Evolutionary conservation across 129 eudicot genomes (phyloP), one percentile per base, ranked within the genome.

Genomic region (Silybum marianum): DNA sequence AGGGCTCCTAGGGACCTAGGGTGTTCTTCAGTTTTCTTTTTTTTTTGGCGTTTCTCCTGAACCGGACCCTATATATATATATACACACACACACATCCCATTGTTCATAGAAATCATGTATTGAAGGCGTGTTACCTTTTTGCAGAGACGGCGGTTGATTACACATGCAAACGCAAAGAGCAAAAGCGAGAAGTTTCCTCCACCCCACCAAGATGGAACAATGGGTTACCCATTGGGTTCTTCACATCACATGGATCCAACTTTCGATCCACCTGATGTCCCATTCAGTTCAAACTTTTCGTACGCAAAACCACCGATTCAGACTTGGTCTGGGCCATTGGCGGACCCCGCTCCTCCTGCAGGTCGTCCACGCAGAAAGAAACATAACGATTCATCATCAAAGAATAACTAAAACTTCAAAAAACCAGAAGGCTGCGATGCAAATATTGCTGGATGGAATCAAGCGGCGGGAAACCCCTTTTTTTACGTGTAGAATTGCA

Each of bases 241-340:
- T 60, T 92, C 97, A 65, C 97, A 92, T 80, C 92, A 86, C 72
- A 87, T 90, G 77, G 97, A 92, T 76, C 94, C 97, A n/a, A 70
- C 85, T 70, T 69, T 82, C 81, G 88, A 90, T 77, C 94, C 97
- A 14, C 81, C 88, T 0, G 97, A 92, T 77, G 85, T 92, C 77
- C 92, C 97, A 11, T 90, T 77, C 74, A 90, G 92, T 62, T 83
- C 86, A 77, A 94, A 86, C 70, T 94, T 94, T 86, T 81, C 98
- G 18, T 87, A 90, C 6, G 74, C 90, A 34, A 94, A 91, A 84
- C 90, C 85, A 32, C 93, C 97, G 16, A 82, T 91, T 24, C 93
- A 90, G 75, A 94, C 95, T 18, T 94, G 98, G 98, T 94, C 98
- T 21, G 98, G 98, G 28, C 98, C 98, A 22, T 83, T 94, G 90